phyloP scores from a whole-genome alignment of 176 grass and related monocot species.

The Thinopyrum elongatum region DNA sequence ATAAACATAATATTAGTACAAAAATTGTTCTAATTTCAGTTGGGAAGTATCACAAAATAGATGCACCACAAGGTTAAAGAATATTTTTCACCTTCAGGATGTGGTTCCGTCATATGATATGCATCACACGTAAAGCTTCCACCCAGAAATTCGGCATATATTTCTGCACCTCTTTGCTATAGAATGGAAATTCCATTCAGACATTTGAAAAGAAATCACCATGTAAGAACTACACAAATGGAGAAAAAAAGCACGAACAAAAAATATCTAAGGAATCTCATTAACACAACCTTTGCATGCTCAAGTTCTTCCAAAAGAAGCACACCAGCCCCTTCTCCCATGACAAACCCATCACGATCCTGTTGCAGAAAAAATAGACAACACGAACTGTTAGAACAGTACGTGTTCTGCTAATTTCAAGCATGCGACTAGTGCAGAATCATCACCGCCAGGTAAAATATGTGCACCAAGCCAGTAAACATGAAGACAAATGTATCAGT shows the following conservation, averaged over 20 bases:
- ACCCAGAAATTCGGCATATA: conserved; percentile 97
- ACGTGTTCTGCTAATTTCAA: not conserved
- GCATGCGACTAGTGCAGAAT: not conserved
- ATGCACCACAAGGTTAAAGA: conserved; percentile 8
- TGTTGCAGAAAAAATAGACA: conserved; percentile 26
- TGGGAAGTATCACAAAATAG: conserved; percentile 10
- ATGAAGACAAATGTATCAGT: not conserved
- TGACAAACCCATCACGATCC: conserved; percentile 99
- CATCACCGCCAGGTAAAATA: conserved; percentile 22
- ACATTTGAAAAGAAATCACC: conserved; percentile 22
- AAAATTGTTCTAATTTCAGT: conserved; percentile 1
- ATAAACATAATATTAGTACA: conserved; percentile 24
- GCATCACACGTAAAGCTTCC: conserved; percentile 99
- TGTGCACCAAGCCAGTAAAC: not conserved
- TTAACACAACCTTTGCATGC: conserved; percentile 71
- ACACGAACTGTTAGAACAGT: not conserved
- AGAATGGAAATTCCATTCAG: conserved; percentile 16
- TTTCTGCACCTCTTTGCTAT: conserved; percentile 90
- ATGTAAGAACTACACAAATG: not conserved
- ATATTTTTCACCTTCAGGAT: conserved; percentile 73
- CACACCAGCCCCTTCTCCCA: conserved; percentile 98
- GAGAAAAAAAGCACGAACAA: not conserved
- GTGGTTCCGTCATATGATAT: conserved; percentile 98
- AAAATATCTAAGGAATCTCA: not conserved
- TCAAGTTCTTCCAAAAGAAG: conserved; percentile 99